Conservation (phyloP, 179 eudicot genomes). For the Gypsophila paniculata region DNA sequence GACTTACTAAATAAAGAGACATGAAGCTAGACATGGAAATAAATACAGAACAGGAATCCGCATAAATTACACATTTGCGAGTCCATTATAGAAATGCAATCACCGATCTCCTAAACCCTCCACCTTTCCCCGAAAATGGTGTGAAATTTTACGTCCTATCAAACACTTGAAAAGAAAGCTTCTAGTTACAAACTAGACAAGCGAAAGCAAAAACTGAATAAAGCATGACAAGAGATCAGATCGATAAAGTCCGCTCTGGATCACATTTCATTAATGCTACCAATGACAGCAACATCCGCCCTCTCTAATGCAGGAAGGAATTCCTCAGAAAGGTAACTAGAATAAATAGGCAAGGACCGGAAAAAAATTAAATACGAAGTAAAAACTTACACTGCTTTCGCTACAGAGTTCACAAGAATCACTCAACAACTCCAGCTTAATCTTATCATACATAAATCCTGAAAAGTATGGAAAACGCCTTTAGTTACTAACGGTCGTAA, state of each 20-base stretch:
- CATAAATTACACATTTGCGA: too few relatives aligned
- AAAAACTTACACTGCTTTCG: constrained; percentile 28
- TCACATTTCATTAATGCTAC: background rate
- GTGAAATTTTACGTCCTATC: background rate
- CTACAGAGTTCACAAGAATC: constrained; percentile 32
- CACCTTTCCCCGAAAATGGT: background rate
- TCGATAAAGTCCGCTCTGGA: background rate
- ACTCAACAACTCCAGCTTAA: constrained; percentile 32
- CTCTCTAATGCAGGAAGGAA: background rate
- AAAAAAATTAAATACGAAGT: constrained; percentile 10
- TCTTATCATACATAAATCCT: constrained; percentile 43
- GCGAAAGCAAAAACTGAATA: background rate
- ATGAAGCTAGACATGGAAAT: background rate
- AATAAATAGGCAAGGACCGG: background rate
- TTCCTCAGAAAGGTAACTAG: background rate
- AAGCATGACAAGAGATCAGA: constrained; percentile 7
- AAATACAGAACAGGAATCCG: background rate
- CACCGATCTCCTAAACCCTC: constrained; percentile 5
- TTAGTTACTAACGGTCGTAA: constrained; percentile 13
- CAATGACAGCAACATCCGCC: background rate
- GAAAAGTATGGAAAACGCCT: constrained; percentile 17
- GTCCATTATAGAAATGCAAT: background rate
- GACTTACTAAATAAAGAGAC: constrained; percentile 11
- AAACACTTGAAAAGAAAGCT: too few relatives aligned
- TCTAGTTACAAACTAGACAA: background rate